Evolutionary conservation across 495 filamentous ascomycete species (phyloP).

Genomic region (Mycothermus thermophilus): DNA sequence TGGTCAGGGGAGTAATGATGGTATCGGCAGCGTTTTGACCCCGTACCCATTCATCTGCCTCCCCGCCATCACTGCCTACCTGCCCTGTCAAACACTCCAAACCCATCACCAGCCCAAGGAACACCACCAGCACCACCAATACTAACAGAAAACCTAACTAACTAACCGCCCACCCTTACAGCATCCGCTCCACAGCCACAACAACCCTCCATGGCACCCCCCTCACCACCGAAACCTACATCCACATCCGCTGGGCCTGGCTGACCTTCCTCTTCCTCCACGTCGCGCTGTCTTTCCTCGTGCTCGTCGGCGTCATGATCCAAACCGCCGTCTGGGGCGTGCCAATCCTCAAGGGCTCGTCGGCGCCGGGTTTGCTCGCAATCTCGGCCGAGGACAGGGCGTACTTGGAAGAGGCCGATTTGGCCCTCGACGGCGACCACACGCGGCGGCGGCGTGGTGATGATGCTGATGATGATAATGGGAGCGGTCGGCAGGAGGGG

Average conservation of each 20-base stretch:
- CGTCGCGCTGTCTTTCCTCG: conserved; percentile 4
- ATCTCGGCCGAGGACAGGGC: conserved; percentile 12
- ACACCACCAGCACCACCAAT: no score
- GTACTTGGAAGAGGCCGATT: conserved; percentile 7
- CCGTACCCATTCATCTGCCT: neutral
- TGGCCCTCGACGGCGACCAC: neutral
- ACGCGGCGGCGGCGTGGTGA: neutral
- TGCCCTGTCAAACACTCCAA: neutral
- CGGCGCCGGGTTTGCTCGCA: conserved; percentile 10
- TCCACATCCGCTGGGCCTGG: conserved; percentile 14
- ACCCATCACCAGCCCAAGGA: neutral
- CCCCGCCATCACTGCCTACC: neutral
- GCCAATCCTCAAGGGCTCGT: conserved; percentile 14
- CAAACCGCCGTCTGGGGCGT: conserved; percentile 20
- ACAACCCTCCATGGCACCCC: no score
- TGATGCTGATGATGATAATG: no score
- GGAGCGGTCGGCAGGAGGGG: no score
- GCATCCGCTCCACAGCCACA: conserved; percentile 10
- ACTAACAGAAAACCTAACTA: no score
- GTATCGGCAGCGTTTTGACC: no score
- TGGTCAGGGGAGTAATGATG: no score
- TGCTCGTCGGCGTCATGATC: conserved; percentile 15
- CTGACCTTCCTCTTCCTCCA: conserved; percentile 14
- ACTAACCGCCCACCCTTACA: no score
- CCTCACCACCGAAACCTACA: conserved; percentile 9